Evolutionary conservation across 2,329 filamentous ascomycete species (phyloP), one percentile per base, ranked within the genome.

Genomic region (Penicillium olsonii): DNA sequence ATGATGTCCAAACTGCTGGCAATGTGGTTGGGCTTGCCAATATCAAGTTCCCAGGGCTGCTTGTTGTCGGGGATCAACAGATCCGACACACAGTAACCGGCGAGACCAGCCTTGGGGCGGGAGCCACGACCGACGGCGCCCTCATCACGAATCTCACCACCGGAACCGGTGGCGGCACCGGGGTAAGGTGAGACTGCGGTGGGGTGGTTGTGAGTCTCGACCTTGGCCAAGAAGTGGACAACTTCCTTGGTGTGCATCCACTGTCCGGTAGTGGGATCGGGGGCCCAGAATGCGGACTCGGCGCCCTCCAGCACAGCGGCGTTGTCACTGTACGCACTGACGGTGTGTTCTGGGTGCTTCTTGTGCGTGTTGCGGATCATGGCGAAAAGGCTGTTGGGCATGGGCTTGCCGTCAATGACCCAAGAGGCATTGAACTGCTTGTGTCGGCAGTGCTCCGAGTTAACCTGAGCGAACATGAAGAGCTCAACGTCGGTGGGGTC

Each of bases 401-500:
- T 94, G 56, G 80, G 76, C 59, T 87, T 79, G 44, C 92, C 92
- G 68, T 99, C 92, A 62, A 99, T 95, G 14, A 87, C 94, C 90
- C 94, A 99, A 51, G 85, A 87, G 22, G 94, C 92, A 71, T 99
- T 99, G 82, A 99, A 99, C 63, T 95, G 88, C 78, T 96, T 95
- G 68, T 87, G 84, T 50, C 84, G 75, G 66, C 84, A 96, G 73
- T 97, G 92, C 78, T 99, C 94, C 3, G 92, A 97, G 77, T 97
- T 97, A 69, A 99, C 92, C 74, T 99, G 94, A 14, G 92, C 92
- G 70, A 97, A 99, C 94, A 97, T 97, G 79, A 97, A 97, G 18
- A 97, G 80, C 75, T 99, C 94, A 37, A 97, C 89, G 68, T 97
- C 94, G 53, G 91, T 87, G 1, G 90, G 90, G 41, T 86, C 76